Percentiles rank a stretch among this genome's conserved stretches.
Conservation (phyloP, 2,329 filamentous ascomycete species). For the Apiospora phragmitis region DNA sequence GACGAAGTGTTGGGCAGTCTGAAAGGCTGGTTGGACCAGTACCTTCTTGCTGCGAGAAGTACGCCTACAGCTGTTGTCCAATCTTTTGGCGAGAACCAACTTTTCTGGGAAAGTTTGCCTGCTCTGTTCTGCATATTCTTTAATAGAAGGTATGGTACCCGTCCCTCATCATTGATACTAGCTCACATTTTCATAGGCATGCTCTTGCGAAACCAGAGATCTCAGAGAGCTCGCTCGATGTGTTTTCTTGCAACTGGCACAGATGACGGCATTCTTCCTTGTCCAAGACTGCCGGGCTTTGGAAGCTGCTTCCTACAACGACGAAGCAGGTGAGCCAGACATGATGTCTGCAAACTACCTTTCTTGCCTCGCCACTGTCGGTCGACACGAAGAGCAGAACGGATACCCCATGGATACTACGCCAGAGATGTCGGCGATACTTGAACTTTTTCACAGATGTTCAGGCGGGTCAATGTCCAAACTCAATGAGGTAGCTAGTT, state of each 20-base stretch:
- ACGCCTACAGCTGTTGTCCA: slow-evolving; percentile 36
- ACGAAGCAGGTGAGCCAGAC: slow-evolving; percentile 36
- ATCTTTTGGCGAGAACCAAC: slow-evolving; percentile 43
- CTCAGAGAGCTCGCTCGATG: slow-evolving; percentile 31
- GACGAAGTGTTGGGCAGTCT: slow-evolving; percentile 46
- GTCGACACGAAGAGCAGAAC: slow-evolving; percentile 33
- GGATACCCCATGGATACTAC: slow-evolving; percentile 32
- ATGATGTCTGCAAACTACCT: slow-evolving; percentile 48
- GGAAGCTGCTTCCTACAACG: slow-evolving; percentile 22
- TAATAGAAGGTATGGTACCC: slow-evolving; percentile 38
- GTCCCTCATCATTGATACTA: background rate
- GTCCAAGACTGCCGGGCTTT: slow-evolving; percentile 46
- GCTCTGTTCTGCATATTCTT: slow-evolving; percentile 45
- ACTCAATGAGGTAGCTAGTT: slow-evolving; percentile 44
- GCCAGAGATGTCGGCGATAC: slow-evolving; percentile 37
- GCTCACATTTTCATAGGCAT: slow-evolving; percentile 9
- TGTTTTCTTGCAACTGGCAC: slow-evolving; percentile 42
- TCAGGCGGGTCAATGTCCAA: slow-evolving; percentile 43
- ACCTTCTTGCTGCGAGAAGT: slow-evolving; percentile 42
- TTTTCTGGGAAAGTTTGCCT: slow-evolving; percentile 56
- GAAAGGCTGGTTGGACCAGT: slow-evolving; percentile 51
- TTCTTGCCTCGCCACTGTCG: slow-evolving; percentile 41
- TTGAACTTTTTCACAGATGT: slow-evolving; percentile 43
- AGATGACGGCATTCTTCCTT: slow-evolving; percentile 53
- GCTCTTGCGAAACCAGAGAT: slow-evolving; percentile 26